Percentiles rank a stretch among this genome's conserved stretches.
These are phyloP conservation scores for Talaromyces proteolyticus DNA, from an alignment of 495 filamentous ascomycete species.

Conservation along the genomic window DNA sequence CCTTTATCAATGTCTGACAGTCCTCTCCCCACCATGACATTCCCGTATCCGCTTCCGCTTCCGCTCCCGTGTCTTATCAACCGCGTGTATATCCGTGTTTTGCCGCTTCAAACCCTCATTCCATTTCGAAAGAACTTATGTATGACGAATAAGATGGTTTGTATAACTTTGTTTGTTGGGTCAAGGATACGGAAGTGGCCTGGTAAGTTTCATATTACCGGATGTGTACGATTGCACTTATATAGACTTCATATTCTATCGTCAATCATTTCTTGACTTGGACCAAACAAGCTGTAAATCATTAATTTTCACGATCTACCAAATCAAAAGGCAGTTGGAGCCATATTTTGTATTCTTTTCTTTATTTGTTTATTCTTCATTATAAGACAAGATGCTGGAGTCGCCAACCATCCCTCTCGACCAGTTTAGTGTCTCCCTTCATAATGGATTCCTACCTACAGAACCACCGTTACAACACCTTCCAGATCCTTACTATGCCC, in stretches of 20 bases:
- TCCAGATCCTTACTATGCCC: conserved; percentile 76
- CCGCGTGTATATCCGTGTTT: background rate
- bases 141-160: background rate
- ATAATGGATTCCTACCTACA: conserved; percentile 83
- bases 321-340: too few species aligned
- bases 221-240: background rate
- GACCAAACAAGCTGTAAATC: background rate
- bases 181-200: background rate
- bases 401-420: conserved; percentile 63
- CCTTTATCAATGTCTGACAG: too few species aligned
- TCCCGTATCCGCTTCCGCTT: conserved; percentile 17
- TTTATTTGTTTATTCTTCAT: too few species aligned
- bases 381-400: conserved; percentile 66
- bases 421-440: conserved; percentile 76
- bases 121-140: background rate
- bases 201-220: background rate
- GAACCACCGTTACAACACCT: conserved; percentile 67
- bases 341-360: too few species aligned
- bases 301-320: background rate
- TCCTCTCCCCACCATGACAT: too few species aligned
- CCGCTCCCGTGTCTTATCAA: conserved; percentile 8
- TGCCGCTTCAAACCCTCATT: conserved; percentile 2
- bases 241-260: background rate
- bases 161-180: background rate
- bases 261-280: too few species aligned